Base-by-base conservation (phyloP, 176 grass and related monocot species). In the Eremochloa ophiuroides region DNA sequence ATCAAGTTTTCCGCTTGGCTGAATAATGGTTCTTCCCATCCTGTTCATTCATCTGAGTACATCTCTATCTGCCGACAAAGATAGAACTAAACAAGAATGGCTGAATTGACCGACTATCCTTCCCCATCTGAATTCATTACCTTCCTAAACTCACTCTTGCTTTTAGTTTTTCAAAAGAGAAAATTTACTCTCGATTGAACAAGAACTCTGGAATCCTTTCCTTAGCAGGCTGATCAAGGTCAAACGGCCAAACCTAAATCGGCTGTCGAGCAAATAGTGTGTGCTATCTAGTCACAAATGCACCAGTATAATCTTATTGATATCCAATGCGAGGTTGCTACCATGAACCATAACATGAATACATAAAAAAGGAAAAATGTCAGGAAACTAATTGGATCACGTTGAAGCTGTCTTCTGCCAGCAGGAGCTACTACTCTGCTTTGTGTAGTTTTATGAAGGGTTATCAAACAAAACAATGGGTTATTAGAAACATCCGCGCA, bases 361-460 rank as follows among this genome's bases (percentile, higher is more conserved):
- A 15, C 0, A 70, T 28, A 71, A 44, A 46, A 23, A 18, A 69
- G 14, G 71, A 17, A 77, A 38, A 56, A 69, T 7, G 8, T 27
- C 11, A 68, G 30, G 20, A 69, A 74, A 50, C 33, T 47, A 61
- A 70, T 17, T 44, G 31, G 5, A 16, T 34, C 56, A 55, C 2
- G 0, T 53, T 40, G 25, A 44, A 31, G 64, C 3, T 30, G 22
- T 20, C 59, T 67, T 66, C 39, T 41, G 29, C 25, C 62, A 75
- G 40, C 22, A 16, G 56, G 59, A 80, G n/a, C n/a, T n/a, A 15
- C 62, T 68, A 75, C 46, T 68, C 12, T 50, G 18, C 4, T 47
- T 13, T 25, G 67, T 13, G 22, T 50, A 63, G 71, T 83, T 77
- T 82, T 73, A 74, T 66, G 39, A n/a, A 47, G 14, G 30, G 26